Evolutionary conservation across 1,284 basidiomycete species (phyloP).

Genomic region (Apiotrichum siamense): DNA sequence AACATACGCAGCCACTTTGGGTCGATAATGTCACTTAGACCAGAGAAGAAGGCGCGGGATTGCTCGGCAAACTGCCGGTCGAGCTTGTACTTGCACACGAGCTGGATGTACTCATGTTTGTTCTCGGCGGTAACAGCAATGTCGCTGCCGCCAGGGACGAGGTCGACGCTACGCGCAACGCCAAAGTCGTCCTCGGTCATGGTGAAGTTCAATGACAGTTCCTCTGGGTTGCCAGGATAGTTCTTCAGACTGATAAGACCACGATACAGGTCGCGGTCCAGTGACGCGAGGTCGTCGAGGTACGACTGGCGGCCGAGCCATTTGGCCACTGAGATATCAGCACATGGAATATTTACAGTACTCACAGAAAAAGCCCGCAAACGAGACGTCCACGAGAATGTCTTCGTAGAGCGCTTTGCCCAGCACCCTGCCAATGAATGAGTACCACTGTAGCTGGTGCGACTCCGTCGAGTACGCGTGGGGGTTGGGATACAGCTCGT

Average conservation of each 20-base stretch:
- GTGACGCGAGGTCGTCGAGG: conserved; percentile 80
- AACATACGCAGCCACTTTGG: conserved; percentile 91
- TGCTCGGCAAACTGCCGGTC: conserved; percentile 83
- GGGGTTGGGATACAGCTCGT: conserved; percentile 92
- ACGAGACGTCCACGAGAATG: conserved; percentile 91
- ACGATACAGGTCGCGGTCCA: conserved; percentile 89
- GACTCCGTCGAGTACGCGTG: conserved; percentile 77
- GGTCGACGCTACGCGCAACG: conserved; percentile 66
- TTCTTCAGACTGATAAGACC: conserved; percentile 80
- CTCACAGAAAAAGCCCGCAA: conserved; percentile 82
- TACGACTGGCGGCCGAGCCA: conserved; percentile 85
- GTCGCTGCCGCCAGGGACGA: conserved; percentile 77
- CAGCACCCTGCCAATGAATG: conserved; percentile 85
- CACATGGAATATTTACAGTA: not conserved
- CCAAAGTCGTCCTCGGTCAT: conserved; percentile 89
- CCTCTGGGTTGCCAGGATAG: conserved; percentile 72
- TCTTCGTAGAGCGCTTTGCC: conserved; percentile 97
- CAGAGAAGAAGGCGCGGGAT: conserved; percentile 61
- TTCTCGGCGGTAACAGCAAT: conserved; percentile 86
- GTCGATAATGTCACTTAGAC: conserved; percentile 80
- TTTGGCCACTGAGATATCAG: conserved; percentile 50
- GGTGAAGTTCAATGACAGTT: conserved; percentile 88
- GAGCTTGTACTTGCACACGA: conserved; percentile 82
- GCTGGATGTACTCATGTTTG: conserved; percentile 80
- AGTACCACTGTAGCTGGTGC: conserved; percentile 85